These are phyloP conservation scores for Malassezia brasiliensis DNA, from an alignment of 1,284 basidiomycete genomes.

Conservation along the genomic window DNA sequence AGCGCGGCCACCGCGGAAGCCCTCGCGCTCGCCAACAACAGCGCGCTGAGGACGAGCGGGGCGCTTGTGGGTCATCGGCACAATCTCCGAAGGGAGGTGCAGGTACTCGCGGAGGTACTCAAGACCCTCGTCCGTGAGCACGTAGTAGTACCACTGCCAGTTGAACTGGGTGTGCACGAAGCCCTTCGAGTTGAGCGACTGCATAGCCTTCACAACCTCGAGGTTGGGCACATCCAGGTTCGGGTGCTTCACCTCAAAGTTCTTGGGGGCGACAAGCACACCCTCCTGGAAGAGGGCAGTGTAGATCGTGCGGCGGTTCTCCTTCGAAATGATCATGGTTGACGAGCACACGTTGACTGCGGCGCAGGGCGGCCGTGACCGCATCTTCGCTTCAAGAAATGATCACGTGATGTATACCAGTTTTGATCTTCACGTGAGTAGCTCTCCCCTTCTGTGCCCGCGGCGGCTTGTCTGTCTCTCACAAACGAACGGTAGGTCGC, in stretches of 20 bases:
- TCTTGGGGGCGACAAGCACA: constrained; percentile 97
- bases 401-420: constrained; percentile 9
- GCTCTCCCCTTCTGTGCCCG: neutral
- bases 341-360: neutral
- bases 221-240: constrained; percentile 95
- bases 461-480: constrained; percentile 1
- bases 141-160: constrained; percentile 52
- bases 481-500: constrained; percentile 14
- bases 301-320: constrained; percentile 48
- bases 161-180: constrained; percentile 84
- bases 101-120: constrained; percentile 49
- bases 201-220: constrained; percentile 97
- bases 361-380: neutral
- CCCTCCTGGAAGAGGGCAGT: constrained; percentile 53
- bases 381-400: neutral
- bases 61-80: constrained; percentile 48
- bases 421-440: constrained; percentile 13
- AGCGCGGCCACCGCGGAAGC: constrained; percentile 40
- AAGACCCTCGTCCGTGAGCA: constrained; percentile 47
- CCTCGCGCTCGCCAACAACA: constrained; percentile 35
- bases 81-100: constrained; percentile 48
- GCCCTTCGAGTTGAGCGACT: constrained; percentile 89
- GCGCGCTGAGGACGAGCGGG: constrained; percentile 44
- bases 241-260: constrained; percentile 95
- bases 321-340: constrained; percentile 47